These are phyloP conservation scores for Suillus lakei DNA, from an alignment of 768 basidiomycete genomes.

Conservation along the genomic window DNA sequence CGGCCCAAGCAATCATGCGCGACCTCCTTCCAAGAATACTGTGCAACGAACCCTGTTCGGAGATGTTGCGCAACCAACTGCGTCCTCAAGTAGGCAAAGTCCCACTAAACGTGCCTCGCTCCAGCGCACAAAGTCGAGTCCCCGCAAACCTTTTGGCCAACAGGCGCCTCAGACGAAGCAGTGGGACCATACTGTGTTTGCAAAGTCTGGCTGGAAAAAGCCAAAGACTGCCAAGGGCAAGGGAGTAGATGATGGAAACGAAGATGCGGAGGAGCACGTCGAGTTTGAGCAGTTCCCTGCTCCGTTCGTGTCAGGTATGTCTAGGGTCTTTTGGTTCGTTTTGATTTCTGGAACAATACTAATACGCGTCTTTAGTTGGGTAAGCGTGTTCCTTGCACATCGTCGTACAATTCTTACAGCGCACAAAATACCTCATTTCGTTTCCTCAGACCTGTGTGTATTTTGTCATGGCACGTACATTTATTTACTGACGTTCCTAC, in stretches of 20 bases:
- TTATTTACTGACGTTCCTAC: conserved; percentile 11
- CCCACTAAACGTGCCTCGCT: conserved; percentile 38
- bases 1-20: conserved; percentile 35
- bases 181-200: conserved; percentile 92
- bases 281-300: conserved; percentile 88
- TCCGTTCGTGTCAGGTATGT: conserved; percentile 72
- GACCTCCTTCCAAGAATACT: conserved; percentile 40
- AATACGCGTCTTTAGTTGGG: conserved; percentile 47
- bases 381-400: conserved; percentile 39
- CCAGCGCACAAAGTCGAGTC: conserved; percentile 48
- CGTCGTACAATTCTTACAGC: background rate
- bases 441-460: conserved; percentile 38
- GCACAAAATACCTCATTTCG: background rate
- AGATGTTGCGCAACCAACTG: conserved; percentile 46
- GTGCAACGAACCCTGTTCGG: conserved; percentile 73
- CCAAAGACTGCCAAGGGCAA: conserved; percentile 56
- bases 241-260: conserved; percentile 52
- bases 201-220: conserved; percentile 74
- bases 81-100: conserved; percentile 35
- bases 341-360: conserved; percentile 6
- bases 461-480: background rate
- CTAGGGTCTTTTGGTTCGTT: background rate
- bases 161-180: conserved; percentile 72
- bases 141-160: conserved; percentile 50
- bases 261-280: conserved; percentile 60